A percentile compares a stretch with the other conserved stretches of the same genome.
Conservation (phyloP, 768 basidiomycete species). For the Lentinula lateritia region DNA sequence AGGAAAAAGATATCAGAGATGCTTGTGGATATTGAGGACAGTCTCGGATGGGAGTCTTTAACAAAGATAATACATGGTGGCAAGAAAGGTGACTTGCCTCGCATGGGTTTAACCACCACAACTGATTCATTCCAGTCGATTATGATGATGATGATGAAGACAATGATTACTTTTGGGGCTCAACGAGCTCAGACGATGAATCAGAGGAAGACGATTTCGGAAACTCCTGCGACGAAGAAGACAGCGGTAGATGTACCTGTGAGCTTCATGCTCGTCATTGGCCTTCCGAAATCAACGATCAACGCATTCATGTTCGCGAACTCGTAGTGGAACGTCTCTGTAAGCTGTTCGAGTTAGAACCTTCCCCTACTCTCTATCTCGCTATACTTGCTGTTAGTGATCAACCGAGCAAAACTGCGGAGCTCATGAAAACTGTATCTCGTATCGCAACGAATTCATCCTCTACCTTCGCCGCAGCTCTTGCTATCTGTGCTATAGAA, state of each 20-base stretch:
- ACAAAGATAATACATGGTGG: slow-evolving; percentile 55
- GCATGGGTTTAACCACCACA: neutral
- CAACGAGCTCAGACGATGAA: neutral
- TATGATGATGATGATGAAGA: neutral
- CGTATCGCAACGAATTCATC: slow-evolving; percentile 25
- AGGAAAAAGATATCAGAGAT: slow-evolving; percentile 39
- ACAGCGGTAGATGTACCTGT: slow-evolving; percentile 13
- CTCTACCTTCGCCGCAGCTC: slow-evolving; percentile 31
- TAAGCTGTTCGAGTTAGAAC: slow-evolving; percentile 24
- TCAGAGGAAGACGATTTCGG: neutral
- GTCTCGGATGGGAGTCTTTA: slow-evolving; percentile 45
- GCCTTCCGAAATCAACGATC: slow-evolving; percentile 25
- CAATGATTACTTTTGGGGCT: neutral
- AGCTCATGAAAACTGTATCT: slow-evolving; percentile 21
- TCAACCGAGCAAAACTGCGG: neutral
- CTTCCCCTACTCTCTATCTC: slow-evolving; percentile 26
- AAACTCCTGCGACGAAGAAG: slow-evolving; percentile 6
- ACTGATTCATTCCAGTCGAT: neutral
- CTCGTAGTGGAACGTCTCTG: slow-evolving; percentile 26
- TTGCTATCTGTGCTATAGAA: slow-evolving; percentile 31
- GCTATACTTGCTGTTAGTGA: slow-evolving; percentile 23
- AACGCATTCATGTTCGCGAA: slow-evolving; percentile 30
- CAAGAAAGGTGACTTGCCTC: slow-evolving; percentile 25
- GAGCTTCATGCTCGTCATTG: slow-evolving; percentile 31
- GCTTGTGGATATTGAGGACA: slow-evolving; percentile 51